Percentiles rank a stretch among this genome's conserved stretches.
These are phyloP conservation scores for Aspergillus saccharolyticus DNA, from an alignment of 495 filamentous ascomycete species.

Conservation along the genomic window DNA sequence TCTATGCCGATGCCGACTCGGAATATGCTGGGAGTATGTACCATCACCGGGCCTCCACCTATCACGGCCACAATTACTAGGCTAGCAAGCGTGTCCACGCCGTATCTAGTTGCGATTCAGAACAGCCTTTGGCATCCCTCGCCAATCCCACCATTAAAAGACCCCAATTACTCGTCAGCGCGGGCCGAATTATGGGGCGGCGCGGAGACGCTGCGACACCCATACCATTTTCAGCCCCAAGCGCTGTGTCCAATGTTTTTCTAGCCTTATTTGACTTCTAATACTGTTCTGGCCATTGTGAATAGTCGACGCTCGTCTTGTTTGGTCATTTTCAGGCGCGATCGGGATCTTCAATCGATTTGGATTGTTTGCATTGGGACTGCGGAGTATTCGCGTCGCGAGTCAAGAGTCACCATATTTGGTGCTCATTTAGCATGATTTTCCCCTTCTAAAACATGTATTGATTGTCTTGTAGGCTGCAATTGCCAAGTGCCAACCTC, in stretches of 20 bases:
- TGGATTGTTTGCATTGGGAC: background rate
- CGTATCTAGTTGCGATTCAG: background rate
- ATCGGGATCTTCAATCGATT: background rate
- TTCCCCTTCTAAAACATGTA: too few species aligned
- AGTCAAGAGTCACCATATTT: too few species aligned
- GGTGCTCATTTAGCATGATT: too few species aligned
- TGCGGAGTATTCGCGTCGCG: too few species aligned
- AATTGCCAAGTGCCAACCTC: too few species aligned
- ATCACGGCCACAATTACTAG: constrained; percentile 33
- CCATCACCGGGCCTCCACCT: constrained; percentile 44
- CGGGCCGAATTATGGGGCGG: background rate
- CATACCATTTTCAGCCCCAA: background rate
- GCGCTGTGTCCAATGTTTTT: background rate
- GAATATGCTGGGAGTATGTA: constrained; percentile 59
- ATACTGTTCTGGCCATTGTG: background rate
- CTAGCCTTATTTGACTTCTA: background rate
- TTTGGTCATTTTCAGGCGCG: background rate
- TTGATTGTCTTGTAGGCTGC: too few species aligned
- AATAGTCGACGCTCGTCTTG: background rate
- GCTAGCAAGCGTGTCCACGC: background rate
- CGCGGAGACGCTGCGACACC: background rate
- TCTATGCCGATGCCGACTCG: constrained; percentile 63
- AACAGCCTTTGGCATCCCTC: background rate
- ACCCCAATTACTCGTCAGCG: background rate
- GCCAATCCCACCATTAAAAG: background rate